These are phyloP conservation scores for Hanseniaspora thailandica DNA, from an alignment of 805 yeast species.

Conservation along the genomic window DNA sequence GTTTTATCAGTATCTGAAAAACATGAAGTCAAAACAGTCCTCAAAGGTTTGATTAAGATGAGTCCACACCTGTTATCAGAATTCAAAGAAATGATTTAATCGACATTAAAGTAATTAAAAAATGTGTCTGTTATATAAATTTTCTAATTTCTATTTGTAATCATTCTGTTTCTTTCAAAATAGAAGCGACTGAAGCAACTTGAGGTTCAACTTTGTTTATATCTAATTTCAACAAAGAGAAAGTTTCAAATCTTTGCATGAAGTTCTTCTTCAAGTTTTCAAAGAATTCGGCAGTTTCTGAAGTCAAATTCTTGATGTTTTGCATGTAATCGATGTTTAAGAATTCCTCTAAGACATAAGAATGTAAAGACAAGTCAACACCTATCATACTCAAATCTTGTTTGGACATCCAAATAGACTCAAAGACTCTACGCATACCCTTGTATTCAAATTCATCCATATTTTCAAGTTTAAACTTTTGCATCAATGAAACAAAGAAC, in stretches of 20 bases:
- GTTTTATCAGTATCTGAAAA: not conserved
- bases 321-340: conserved; percentile 29
- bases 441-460: conserved; percentile 21
- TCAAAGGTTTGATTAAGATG: conserved; percentile 1
- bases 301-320: conserved; percentile 14
- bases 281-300: conserved; percentile 21
- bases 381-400: conserved; percentile 23
- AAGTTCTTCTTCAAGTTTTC: conserved; percentile 27
- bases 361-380: conserved; percentile 25
- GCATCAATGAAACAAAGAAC: conserved; percentile 26
- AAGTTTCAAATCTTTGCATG: conserved; percentile 24
- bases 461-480: conserved; percentile 17
- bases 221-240: conserved; percentile 23
- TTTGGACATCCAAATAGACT: conserved; percentile 25
- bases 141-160: not conserved
- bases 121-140: not conserved
- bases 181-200: conserved; percentile 24
- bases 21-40: not conserved
- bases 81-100: conserved; percentile 9
- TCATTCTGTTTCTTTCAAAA: conserved; percentile 15
- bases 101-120: too few relatives aligned
- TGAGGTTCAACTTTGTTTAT: conserved; percentile 21
- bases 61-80: not conserved
- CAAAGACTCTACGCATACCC: conserved; percentile 28
- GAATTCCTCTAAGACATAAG: conserved; percentile 29